Conservation (phyloP, 2,329 filamentous ascomycete genomes). For the Colletotrichum echinochloae region DNA sequence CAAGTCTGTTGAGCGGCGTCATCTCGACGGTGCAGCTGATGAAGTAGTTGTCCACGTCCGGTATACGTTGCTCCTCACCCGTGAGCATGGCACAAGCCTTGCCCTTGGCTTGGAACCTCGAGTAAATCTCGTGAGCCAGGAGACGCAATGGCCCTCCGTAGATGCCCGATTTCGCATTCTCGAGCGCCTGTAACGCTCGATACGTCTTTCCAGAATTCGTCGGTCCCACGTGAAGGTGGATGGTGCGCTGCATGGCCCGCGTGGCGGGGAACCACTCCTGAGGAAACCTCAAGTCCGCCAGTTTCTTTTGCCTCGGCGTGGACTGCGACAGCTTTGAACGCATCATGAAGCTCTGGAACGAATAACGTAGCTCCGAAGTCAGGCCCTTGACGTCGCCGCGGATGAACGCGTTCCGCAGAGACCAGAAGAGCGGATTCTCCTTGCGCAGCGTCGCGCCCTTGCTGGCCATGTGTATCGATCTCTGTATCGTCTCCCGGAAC, state of each 20-base stretch:
- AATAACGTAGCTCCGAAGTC: slow-evolving; percentile 70
- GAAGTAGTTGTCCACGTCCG: slow-evolving; percentile 70
- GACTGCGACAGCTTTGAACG: slow-evolving; percentile 66
- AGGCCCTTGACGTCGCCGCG: slow-evolving; percentile 63
- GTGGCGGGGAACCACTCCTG: slow-evolving; percentile 93
- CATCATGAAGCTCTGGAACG: slow-evolving; percentile 75
- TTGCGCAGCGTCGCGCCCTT: slow-evolving; percentile 51
- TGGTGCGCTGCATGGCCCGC: slow-evolving; percentile 80
- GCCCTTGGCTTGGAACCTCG: slow-evolving; percentile 84
- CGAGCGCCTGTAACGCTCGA: slow-evolving; percentile 86
- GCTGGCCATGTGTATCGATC: slow-evolving; percentile 60
- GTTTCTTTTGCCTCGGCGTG: slow-evolving; percentile 68
- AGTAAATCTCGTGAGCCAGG: slow-evolving; percentile 93
- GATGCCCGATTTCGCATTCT: slow-evolving; percentile 79
- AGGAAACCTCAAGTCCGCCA: slow-evolving; percentile 89
- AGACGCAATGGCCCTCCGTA: slow-evolving; percentile 92
- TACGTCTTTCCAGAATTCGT: slow-evolving; percentile 99
- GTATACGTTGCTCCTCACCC: slow-evolving; percentile 86
- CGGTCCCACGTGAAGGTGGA: slow-evolving; percentile 94
- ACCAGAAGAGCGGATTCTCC: slow-evolving; percentile 68
- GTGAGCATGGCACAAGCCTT: slow-evolving; percentile 84
- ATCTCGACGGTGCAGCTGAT: slow-evolving; percentile 96
- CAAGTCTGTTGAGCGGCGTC: slow-evolving; percentile 64
- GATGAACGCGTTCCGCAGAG: slow-evolving; percentile 71
- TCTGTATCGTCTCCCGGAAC: slow-evolving; percentile 59